These are phyloP conservation scores for Prunus yedoensis DNA, from an alignment of 331 rosid genomes.

Conservation along the genomic window DNA sequence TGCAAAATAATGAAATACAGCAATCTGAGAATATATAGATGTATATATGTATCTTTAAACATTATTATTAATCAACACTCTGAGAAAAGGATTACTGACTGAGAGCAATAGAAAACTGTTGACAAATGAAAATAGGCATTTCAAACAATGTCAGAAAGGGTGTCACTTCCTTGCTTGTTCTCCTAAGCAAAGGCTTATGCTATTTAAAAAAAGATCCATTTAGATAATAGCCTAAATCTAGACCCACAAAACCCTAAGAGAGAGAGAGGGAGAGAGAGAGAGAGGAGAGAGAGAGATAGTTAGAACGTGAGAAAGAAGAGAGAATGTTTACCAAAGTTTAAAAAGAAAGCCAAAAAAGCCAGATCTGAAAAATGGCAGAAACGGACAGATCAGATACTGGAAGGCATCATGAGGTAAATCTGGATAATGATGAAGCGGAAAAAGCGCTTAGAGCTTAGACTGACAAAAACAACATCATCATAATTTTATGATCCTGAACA, in stretches of 20 bases:
- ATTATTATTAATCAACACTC: background rate
- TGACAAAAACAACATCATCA: slow-evolving; percentile 68
- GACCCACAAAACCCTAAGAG: slow-evolving; percentile 56
- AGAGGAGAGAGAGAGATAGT: background rate
- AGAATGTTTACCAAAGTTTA: slow-evolving; percentile 35
- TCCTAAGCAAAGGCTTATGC: slow-evolving; percentile 13
- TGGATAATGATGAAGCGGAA: slow-evolving; percentile 45
- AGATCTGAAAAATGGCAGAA: slow-evolving; percentile 77
- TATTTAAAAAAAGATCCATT: background rate
- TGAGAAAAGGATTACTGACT: background rate
- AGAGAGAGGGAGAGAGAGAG: slow-evolving; percentile 4
- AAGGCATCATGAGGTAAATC: slow-evolving; percentile 46
- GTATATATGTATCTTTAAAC: background rate
- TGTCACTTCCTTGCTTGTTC: slow-evolving; percentile 6
- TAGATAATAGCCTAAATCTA: slow-evolving; percentile 31
- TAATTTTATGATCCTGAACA: slow-evolving; percentile 48
- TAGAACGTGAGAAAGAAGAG: slow-evolving; percentile 35
- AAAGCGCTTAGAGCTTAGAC: slow-evolving; percentile 29
- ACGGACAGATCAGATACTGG: slow-evolving; percentile 51
- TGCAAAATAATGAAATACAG: background rate
- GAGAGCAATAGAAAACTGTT: too few species aligned
- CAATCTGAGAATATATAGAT: background rate
- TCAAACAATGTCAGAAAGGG: slow-evolving; percentile 26
- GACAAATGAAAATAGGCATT: slow-evolving; percentile 16
- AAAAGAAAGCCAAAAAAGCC: slow-evolving; percentile 4